Base-by-base conservation (phyloP, 805 yeast species). In the Teunomyces panamensis region DNA sequence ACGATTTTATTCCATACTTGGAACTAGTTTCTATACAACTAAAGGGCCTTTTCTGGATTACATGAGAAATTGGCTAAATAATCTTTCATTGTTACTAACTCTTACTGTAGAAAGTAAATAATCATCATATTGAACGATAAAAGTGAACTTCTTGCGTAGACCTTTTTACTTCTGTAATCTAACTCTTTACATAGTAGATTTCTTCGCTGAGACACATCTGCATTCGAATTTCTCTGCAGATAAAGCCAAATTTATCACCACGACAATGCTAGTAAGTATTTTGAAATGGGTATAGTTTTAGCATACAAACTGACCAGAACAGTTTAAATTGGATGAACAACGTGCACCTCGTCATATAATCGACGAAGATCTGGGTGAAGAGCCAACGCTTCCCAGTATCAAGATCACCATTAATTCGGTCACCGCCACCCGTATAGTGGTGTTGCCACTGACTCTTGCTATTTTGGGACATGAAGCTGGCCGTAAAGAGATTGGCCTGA, bases 341-440 rank as follows among this genome's bases (percentile, higher is more conserved):
- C 75, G 73, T 30, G 64, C 74, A n/a, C 77, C 80, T 14, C 75
- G 85, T 50, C 84, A 81, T 58, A 52, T 72, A 7, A 56, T 81
- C 26, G 80, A 77, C 41, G 75, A 68, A 8, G 64, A 60, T 30
- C 65, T 58, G 14, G 53, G 49, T 10, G 53, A 55, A n/a, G 46
- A 44, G 30, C 62, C 65, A 1, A 43, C 46, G 42, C 50, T 46
- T 49, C 66, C 54, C 3, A 58, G 33, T 6, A 29, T 45, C 13
- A 9, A 29, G 26, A 37, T 16, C 3, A 37, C 41, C 30, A 9
- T 26, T n/a, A 30, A 13, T 26, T 11, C 41, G 7, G 10, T 37
- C 27, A 37, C 20, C 14, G 41, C 41, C 14, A 37, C n/a, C 30
- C 37, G 33, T n/a, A 51, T 51, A 27, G 43, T 60, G 7, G 54